Evolutionary conservation across 495 filamentous ascomycete species (phyloP), one percentile per base, ranked within the genome.

Genomic region (Annulohypoxylon stygium): DNA sequence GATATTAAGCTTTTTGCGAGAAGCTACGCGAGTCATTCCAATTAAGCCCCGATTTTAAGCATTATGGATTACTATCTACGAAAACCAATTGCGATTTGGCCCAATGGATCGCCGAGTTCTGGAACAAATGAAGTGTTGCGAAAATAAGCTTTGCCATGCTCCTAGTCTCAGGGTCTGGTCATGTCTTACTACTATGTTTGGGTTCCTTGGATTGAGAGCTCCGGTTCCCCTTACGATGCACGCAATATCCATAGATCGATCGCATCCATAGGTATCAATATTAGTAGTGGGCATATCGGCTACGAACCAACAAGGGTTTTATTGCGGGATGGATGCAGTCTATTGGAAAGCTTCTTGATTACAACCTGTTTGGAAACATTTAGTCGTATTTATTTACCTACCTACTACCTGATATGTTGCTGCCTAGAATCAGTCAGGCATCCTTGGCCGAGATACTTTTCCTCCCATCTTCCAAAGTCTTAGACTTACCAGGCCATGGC

Each of bases 1-100:
- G 39, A 43, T 43, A n/a, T n/a, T n/a, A 43, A n/a, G 39, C 39
- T 43, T n/a, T 43, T 43, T 43, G 39, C 39, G 39, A n/a, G 39
- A n/a, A n/a, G 4, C 11, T 14, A 43, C 12, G 39, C 39, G 39
- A 43, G 39, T 43, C 39, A 43, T 43, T 5, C 39, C 39, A n/a
- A 43, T n/a, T 11, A 43, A 43, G 14, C 14, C 12, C 39, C 12
- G 39, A n/a, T 10, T 14, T 2, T n/a, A 4, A 4, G 12, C 11
- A 43, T 43, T 11, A 43, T n/a, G 39, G 39, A 14, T n/a, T 4
- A 14, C 14, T 43, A n/a, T n/a, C 12, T 10, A 43, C 12, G 39
- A 43, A 43, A 5, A 43, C 39, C 11, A 43, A 43, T 43, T 43
- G 39, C 39, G 12, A 43, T 43, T 43, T 43, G 14, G 4, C 4